Base-by-base conservation (phyloP, 1,284 basidiomycete species). In the Cystobasidium sp. region DNA sequence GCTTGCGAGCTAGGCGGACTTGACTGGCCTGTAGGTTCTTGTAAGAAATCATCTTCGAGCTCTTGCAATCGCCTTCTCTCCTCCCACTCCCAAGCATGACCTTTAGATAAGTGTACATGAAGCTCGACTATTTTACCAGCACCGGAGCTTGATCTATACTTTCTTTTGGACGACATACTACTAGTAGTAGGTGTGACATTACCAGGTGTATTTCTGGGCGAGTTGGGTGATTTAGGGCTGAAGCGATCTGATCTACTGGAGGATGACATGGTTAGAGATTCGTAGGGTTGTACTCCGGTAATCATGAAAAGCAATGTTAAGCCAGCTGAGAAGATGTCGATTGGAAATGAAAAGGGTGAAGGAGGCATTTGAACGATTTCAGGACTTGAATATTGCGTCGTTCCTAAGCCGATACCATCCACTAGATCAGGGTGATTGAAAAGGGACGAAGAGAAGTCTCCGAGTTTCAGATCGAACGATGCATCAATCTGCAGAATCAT, bases 261-360 rank as follows among this genome's bases (percentile, higher is more conserved):
- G 5, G 39, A 20, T 6, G 66, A 31, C 37, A 41, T 51, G 4
- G 55, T 55, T 1, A 81, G 39, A 20, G 78, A 64, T 22, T 75
- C 77, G 78, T 83, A 86, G 3, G 85, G 85, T 71, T 86, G 84
- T 8, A 82, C 77, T 0, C 84, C 84, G 0, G 84, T 84, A 53
- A 85, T 75, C 59, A 83, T 81, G 65, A 84, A 83, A 65, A 82
- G 81, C 20, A 86, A 81, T 6, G 85, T 84, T 0, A 85, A 83
- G 37, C 85, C 85, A 53, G 85, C 82, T 22, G 84, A 81, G 77
- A 85, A 86, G 59, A 86, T 78, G 79, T 86, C 85, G 73, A 83
- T 81, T 0, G 84, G 81, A 78, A 83, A 85, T 24, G 81, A 82
- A 78, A 85, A 85, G 6, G 78, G 75, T 3, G 78, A 78, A 1